Evolutionary conservation across 805 yeast species (phyloP), one percentile per base, ranked within the genome.

Genomic region (Yamadazyma philogaea): DNA sequence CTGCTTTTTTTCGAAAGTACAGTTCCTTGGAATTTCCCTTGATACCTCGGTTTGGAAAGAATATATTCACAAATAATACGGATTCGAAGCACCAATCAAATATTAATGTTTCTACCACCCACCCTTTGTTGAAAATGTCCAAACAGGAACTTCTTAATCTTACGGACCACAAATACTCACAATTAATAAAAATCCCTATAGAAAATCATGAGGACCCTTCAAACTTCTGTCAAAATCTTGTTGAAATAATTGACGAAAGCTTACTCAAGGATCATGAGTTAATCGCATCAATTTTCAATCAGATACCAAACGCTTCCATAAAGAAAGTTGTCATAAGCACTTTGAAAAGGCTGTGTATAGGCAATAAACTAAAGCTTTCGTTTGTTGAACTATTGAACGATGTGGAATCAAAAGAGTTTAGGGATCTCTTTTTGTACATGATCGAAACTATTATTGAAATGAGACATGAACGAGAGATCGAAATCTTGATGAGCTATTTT

Each of bases 121-220:
- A 68, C 36, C 73, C 75, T 3, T 54, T 69, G 27, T 60, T 54
- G 40, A 40, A 51, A 12, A 57, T 64, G 59, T 30, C 51, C 12
- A 57, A 59, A 33, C 51, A 49, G 1, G 60, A 66, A 34, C 40
- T 69, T 1, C 26, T 55, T n/a, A 24, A 27, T 2, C 55, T 70
- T 22, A 44, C 47, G 6, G 43, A 41, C 7, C 15, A 40, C 4
- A 63, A 64, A 24, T 60, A 61, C 34, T 17, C 31, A 7, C 61
- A 64, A 41, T 51, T 69, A n/a, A 43, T 56, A 3, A 39, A 45
- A 5, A 46, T 64, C 15, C 66, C 66, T 1, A 55, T 54, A 46
- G 51, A 47, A 8, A 11, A 46, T 1, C 28, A 51, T 3, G 49
- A 55, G 16, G 69, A 66, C 33, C 54, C 57, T 8, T 59, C 61